These are phyloP conservation scores for Nyctanthes arbortristis DNA, from an alignment of 257 asterid species.

Conservation along the genomic window DNA sequence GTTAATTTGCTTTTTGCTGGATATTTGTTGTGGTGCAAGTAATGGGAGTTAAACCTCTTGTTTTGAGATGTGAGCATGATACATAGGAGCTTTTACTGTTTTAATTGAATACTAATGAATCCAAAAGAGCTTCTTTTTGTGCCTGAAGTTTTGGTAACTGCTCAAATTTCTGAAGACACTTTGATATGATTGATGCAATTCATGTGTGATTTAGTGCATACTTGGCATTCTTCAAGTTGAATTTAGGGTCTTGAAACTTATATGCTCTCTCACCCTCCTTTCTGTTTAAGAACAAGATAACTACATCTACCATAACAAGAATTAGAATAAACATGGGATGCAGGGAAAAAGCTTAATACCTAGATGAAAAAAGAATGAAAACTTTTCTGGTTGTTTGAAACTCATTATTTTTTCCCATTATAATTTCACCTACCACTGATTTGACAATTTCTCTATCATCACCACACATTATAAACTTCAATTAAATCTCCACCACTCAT, in stretches of 20 bases:
- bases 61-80: neutral
- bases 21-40: neutral
- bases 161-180: neutral
- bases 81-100: neutral
- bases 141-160: neutral
- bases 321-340: neutral
- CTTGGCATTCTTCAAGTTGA: neutral
- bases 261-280: neutral
- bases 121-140: neutral
- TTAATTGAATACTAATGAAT: neutral
- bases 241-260: neutral
- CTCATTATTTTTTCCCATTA: too few relatives aligned
- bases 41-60: neutral
- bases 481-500: too few relatives aligned
- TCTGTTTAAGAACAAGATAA: neutral
- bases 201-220: neutral
- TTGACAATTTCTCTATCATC: too few relatives aligned
- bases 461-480: too few relatives aligned
- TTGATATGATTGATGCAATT: neutral
- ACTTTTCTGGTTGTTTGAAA: too few relatives aligned
- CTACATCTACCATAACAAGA: neutral
- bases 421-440: too few relatives aligned
- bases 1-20: conserved; percentile 2
- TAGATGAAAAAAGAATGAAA: neutral
- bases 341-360: neutral